A percentile compares a stretch with the other conserved stretches of the same genome.
Conservation (phyloP, 805 yeast species). For the Hanseniaspora mollemarum region DNA sequence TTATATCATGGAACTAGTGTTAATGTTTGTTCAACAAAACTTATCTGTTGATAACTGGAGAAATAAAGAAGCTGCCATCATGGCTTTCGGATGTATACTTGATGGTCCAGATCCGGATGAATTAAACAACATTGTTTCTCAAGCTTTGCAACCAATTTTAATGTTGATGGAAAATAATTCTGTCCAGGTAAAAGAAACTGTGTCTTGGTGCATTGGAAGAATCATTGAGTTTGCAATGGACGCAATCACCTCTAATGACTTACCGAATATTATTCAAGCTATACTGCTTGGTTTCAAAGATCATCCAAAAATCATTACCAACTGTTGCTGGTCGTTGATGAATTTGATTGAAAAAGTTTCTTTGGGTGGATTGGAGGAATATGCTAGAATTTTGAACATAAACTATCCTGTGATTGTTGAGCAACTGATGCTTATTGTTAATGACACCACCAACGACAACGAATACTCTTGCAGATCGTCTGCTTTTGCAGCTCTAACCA, state of each 20-base stretch:
- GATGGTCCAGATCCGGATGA: conserved; percentile 83
- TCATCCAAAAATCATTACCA: conserved; percentile 88
- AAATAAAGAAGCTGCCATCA: conserved; percentile 89
- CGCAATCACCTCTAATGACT: conserved; percentile 52
- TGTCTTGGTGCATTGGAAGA: conserved; percentile 96
- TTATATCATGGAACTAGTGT: conserved; percentile 73
- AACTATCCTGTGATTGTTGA: conserved; percentile 16
- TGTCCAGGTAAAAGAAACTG: conserved; percentile 88
- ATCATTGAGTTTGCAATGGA: conserved; percentile 78
- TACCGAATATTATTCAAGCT: conserved; percentile 64
- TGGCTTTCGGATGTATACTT: conserved; percentile 95
- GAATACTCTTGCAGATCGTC: conserved; percentile 84
- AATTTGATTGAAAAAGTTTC: conserved; percentile 65
- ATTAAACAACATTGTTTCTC: conserved; percentile 54
- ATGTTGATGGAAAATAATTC: conserved; percentile 59
- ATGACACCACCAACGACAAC: conserved; percentile 40
- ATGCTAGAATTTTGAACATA: conserved; percentile 33
- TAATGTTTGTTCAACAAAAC: conserved; percentile 70
- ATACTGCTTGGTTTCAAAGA: conserved; percentile 72
- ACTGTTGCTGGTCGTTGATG: conserved; percentile 95
- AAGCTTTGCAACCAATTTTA: conserved; percentile 74
- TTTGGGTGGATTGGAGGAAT: conserved; percentile 36
- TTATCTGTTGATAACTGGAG: conserved; percentile 59
- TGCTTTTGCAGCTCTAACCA: conserved; percentile 87
- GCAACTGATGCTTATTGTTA: conserved; percentile 13